Evolutionary conservation across 306 rosid genomes (phyloP), one percentile per base, ranked within the genome.

Genomic region (Carpinus viminea): DNA sequence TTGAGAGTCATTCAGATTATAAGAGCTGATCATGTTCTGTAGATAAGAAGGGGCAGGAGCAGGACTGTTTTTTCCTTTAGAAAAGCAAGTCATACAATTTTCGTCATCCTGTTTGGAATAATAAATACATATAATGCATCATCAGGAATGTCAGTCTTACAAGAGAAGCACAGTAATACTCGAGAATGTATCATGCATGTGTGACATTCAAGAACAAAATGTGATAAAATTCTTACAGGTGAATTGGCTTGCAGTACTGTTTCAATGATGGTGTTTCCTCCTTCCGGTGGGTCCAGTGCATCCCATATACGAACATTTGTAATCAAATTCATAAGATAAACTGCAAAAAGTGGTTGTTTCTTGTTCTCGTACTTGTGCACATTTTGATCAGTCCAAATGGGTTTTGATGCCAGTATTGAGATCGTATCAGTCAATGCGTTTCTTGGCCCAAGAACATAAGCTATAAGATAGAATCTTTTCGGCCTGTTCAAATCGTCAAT

Each of bases 241-340:
- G 73, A 79, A 13, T 26, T 66, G 18, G 70, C 12, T 36, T 53
- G 78, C 57, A 85, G 62, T 24, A 82, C 54, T 38, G 55, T 47
- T 10, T 38, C 24, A 36, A 79, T 74, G 31, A 85, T 55, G 26
- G 47, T 66, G 21, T 85, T 85, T 10, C 38, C 56, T 4, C 38
- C 62, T 17, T 72, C 20, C 6, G 24, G 68, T 5, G 62, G 5
- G 41, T 79, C 28, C 51, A 82, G 55, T 3, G 89, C 75, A 21
- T 31, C 73, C 84, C 80, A 82, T 36, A 79, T 72, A 7, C 83
- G 75, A 16, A 73, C 8, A 76, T 76, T 79, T 53, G 89, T 82
- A 15, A 69, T 76, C 84, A 86, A 28, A 59, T 73, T 79, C 34
- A 52, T 82, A 17, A 86, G 38, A 59, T 47, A 21, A 54, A 86